Conservation (phyloP, 2,329 filamentous ascomycete genomes). For the Fusarium armeniacum region DNA sequence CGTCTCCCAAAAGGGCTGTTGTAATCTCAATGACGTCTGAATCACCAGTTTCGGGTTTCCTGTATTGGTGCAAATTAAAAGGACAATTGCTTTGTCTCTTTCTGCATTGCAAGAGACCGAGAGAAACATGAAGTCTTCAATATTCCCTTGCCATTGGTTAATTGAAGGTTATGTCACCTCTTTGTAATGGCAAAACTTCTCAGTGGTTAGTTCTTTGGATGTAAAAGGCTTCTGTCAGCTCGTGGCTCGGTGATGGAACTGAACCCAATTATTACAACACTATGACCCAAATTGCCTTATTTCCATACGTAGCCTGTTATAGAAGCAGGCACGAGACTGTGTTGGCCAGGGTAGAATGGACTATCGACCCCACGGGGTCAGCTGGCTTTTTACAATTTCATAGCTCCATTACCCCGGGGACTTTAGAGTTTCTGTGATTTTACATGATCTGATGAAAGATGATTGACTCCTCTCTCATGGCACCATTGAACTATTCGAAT, state of each 20-base stretch:
- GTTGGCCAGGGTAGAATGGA: not conserved
- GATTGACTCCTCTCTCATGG: conserved; percentile 2
- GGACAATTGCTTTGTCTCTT: conserved; percentile 10
- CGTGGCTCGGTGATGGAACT: conserved; percentile 21
- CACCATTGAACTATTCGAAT: conserved; percentile 11
- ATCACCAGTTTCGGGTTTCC: not conserved
- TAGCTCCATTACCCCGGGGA: not conserved
- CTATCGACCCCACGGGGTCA: conserved; percentile 35
- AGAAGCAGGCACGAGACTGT: conserved; percentile 22
- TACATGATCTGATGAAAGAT: conserved; percentile 27
- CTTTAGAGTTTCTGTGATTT: conserved; percentile 20
- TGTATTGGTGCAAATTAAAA: conserved; percentile 8
- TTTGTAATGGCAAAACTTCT: not conserved
- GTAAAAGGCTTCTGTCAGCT: not conserved
- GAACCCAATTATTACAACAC: conserved; percentile 12
- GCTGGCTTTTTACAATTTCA: conserved; percentile 12
- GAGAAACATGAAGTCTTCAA: not conserved
- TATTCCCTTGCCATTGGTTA: not conserved
- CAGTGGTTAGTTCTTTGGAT: not conserved
- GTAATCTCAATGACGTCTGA: not conserved
- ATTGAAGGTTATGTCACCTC: conserved; percentile 13
- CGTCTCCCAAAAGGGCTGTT: not conserved
- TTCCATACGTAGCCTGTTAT: not conserved
- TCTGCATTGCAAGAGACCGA: not conserved
- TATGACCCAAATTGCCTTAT: conserved; percentile 21